Conservation (phyloP, 192 early-diverging fungal genomes). For the Podila epicladia region DNA sequence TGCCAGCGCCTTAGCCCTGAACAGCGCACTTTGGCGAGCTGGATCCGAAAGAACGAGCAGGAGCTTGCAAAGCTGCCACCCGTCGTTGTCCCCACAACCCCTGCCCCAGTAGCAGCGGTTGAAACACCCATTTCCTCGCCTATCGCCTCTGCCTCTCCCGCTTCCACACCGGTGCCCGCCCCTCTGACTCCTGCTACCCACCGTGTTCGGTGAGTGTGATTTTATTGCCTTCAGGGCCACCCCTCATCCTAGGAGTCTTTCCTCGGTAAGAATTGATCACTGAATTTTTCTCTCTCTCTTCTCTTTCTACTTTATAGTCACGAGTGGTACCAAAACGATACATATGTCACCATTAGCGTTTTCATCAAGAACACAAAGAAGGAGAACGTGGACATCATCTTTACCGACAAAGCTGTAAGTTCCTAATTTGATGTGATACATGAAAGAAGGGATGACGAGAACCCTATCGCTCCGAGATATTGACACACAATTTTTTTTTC, state of each 20-base stretch:
- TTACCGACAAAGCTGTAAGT: slow-evolving; percentile 65
- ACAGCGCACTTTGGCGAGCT: slow-evolving; percentile 59
- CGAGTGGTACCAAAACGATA: slow-evolving; percentile 98
- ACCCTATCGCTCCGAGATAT: too few relatives aligned
- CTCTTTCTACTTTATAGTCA: slow-evolving; percentile 62
- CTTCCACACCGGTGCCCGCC: slow-evolving; percentile 18
- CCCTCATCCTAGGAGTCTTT: not conserved
- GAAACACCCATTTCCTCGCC: slow-evolving; percentile 17
- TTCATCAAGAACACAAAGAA: slow-evolving; percentile 90
- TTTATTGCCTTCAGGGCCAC: too few relatives aligned
- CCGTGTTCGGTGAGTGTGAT: slow-evolving; percentile 32
- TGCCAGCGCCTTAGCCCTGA: slow-evolving; percentile 57
- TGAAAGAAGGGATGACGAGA: too few relatives aligned
- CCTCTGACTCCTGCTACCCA: slow-evolving; percentile 26
- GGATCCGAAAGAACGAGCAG: slow-evolving; percentile 66
- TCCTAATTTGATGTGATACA: too few relatives aligned
- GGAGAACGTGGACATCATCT: slow-evolving; percentile 75
- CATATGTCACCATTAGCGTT: slow-evolving; percentile 84
- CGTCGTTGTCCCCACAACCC: not conserved
- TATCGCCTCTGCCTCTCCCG: slow-evolving; percentile 5
- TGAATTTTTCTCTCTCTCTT: not conserved
- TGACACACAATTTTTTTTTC: not conserved
- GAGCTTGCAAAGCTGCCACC: slow-evolving; percentile 60
- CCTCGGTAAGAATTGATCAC: not conserved
- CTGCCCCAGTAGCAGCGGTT: not conserved